Evolutionary conservation across 257 asterid genomes (phyloP).

Genomic region (Petunia secreta): DNA sequence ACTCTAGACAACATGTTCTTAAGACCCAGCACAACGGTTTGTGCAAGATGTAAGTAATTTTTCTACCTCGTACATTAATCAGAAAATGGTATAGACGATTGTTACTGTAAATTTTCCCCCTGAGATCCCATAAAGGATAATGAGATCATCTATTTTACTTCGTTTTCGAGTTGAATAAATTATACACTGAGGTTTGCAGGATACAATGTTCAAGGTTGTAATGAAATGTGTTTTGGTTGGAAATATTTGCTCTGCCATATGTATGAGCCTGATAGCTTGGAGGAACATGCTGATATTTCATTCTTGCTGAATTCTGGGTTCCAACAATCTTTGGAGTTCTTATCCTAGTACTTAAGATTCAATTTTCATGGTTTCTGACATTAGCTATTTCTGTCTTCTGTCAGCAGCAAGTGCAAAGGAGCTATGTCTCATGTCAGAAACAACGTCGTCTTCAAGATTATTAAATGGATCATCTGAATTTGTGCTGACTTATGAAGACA

Average conservation of each 20-base stretch:
- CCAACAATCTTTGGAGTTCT: constrained; percentile 19
- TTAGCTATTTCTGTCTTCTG: not conserved
- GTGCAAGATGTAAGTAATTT: constrained; percentile 53
- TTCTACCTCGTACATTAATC: constrained; percentile 8
- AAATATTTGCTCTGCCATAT: not conserved
- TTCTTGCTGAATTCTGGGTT: not conserved
- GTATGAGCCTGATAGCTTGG: not conserved
- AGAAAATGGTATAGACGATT: not conserved
- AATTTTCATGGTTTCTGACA: constrained; percentile 18
- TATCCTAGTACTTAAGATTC: constrained; percentile 3
- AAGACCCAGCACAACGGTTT: constrained; percentile 38
- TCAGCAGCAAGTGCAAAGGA: constrained; percentile 58
- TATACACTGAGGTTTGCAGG: not conserved
- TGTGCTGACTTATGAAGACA: constrained; percentile 89
- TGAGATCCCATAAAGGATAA: not conserved
- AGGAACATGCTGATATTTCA: not conserved
- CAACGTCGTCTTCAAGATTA: constrained; percentile 43
- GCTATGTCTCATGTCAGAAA: constrained; percentile 39
- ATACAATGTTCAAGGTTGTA: not conserved
- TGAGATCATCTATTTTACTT: constrained; percentile 10
- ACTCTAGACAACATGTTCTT: constrained; percentile 75
- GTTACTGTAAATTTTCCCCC: not conserved
- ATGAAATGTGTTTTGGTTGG: constrained; percentile 1
- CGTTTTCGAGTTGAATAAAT: not conserved
- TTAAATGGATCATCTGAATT: constrained; percentile 70